Percentiles rank a stretch among this genome's conserved stretches.
These are phyloP conservation scores for Wickerhamomyces sydowiorum DNA, from an alignment of 805 yeast species.

Conservation along the genomic window DNA sequence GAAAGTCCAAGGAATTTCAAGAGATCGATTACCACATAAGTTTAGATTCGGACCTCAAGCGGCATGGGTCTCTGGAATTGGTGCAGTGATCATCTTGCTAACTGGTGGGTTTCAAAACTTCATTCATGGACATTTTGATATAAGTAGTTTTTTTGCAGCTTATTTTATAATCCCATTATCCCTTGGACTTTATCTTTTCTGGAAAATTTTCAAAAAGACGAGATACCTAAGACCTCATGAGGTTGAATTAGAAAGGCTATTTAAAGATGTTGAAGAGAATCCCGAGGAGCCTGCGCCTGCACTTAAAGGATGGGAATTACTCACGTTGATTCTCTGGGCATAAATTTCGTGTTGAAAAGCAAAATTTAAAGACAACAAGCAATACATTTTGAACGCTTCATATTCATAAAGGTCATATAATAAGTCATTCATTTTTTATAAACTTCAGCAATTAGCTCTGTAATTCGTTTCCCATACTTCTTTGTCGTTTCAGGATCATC, in stretches of 20 bases:
- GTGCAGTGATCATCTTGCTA: slow-evolving; percentile 23
- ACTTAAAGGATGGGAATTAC: slow-evolving; percentile 13
- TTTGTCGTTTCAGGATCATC: slow-evolving; percentile 14
- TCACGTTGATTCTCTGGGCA: slow-evolving; percentile 5
- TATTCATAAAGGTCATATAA: too few relatives aligned
- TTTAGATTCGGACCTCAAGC: slow-evolving; percentile 16
- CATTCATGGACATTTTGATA: slow-evolving; percentile 24
- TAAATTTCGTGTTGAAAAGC: too few relatives aligned
- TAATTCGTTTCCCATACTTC: slow-evolving; percentile 27
- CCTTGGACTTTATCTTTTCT: slow-evolving; percentile 23
- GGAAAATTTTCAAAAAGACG: slow-evolving; percentile 29
- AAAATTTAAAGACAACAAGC: too few relatives aligned
- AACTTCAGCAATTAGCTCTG: slow-evolving; percentile 13
- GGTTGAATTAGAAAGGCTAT: slow-evolving; percentile 33
- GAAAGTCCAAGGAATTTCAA: slow-evolving; percentile 30
- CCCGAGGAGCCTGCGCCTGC: slow-evolving; percentile 23
- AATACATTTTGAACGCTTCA: too few relatives aligned
- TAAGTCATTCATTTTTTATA: background rate
- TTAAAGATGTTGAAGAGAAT: slow-evolving; percentile 25
- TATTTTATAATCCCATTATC: slow-evolving; percentile 24
- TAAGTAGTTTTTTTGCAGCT: slow-evolving; percentile 10
- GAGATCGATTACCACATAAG: slow-evolving; percentile 15
- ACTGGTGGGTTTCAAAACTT: slow-evolving; percentile 33
- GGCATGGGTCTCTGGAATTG: slow-evolving; percentile 28
- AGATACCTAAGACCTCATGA: slow-evolving; percentile 29